phyloP scores from a whole-genome alignment of 2,329 filamentous ascomycete species.

The Cryphonectria japonica region DNA sequence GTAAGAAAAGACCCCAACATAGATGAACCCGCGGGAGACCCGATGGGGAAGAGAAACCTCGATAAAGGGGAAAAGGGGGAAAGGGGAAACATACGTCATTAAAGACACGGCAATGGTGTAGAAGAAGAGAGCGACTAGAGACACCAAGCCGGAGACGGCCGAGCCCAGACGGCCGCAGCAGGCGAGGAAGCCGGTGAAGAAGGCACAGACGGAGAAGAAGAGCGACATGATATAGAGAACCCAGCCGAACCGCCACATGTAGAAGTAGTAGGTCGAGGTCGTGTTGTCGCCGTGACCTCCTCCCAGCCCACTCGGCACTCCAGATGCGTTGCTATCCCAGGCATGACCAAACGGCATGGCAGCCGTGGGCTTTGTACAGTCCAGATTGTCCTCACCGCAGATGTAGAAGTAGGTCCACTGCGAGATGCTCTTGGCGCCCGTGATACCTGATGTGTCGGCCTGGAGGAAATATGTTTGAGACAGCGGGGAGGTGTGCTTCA shows the following conservation, averaged over 20 bases:
- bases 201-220: constrained; percentile 72
- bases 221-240: constrained; percentile 86
- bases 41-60: constrained; percentile 1
- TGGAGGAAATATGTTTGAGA: constrained; percentile 84
- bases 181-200: constrained; percentile 70
- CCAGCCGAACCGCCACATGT: constrained; percentile 90
- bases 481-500: constrained; percentile 57
- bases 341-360: constrained; percentile 75
- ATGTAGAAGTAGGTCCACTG: constrained; percentile 94
- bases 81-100: constrained; percentile 69
- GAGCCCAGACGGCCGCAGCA: constrained; percentile 73
- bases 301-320: constrained; percentile 48
- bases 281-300: constrained; percentile 53
- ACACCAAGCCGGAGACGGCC: constrained; percentile 64
- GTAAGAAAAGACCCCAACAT: too few species aligned
- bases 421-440: constrained; percentile 66
- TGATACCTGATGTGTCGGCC: constrained; percentile 74
- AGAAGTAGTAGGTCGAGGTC: constrained; percentile 69
- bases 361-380: constrained; percentile 67
- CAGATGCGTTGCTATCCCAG: constrained; percentile 54
- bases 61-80: not conserved
- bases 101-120: constrained; percentile 67
- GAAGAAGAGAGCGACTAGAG: constrained; percentile 68
- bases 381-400: constrained; percentile 66
- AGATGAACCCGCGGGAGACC: constrained; percentile 9